phyloP scores from a whole-genome alignment of 192 early-diverging fungal genomes.

The Cetraspora pellucida region DNA sequence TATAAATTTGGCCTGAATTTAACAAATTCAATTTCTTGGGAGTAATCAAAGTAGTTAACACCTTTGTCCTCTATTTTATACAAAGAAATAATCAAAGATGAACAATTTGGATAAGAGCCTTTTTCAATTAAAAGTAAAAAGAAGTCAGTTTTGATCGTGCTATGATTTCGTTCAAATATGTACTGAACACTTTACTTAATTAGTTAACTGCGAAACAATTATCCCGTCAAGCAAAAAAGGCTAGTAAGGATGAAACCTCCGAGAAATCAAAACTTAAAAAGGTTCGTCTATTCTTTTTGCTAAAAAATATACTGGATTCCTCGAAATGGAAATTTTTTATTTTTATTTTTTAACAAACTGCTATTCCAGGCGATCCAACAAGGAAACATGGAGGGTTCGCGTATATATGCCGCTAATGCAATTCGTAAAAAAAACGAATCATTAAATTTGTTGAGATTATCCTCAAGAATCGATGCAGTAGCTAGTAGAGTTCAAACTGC shows the following conservation, averaged over 20 bases:
- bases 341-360: not conserved
- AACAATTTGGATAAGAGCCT: slow-evolving; percentile 5
- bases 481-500: slow-evolving; percentile 91
- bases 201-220: slow-evolving; percentile 93
- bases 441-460: slow-evolving; percentile 83
- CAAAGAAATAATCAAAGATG: not conserved
- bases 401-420: slow-evolving; percentile 91
- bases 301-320: not conserved
- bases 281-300: slow-evolving; percentile 42
- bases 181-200: not conserved
- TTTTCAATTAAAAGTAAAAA: slow-evolving; percentile 20
- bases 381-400: slow-evolving; percentile 90
- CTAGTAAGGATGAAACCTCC: slow-evolving; percentile 77
- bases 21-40: no score
- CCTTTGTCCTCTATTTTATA: no score
- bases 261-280: slow-evolving; percentile 91
- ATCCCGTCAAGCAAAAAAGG: slow-evolving; percentile 80
- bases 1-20: no score
- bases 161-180: no score
- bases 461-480: slow-evolving; percentile 91
- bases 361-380: slow-evolving; percentile 80
- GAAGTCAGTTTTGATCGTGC: no score
- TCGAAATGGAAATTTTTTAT: not conserved
- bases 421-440: slow-evolving; percentile 97
- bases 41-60: no score